Base-by-base conservation (phyloP, 1,139 yeast species). In the Spathaspora sp. region DNA sequence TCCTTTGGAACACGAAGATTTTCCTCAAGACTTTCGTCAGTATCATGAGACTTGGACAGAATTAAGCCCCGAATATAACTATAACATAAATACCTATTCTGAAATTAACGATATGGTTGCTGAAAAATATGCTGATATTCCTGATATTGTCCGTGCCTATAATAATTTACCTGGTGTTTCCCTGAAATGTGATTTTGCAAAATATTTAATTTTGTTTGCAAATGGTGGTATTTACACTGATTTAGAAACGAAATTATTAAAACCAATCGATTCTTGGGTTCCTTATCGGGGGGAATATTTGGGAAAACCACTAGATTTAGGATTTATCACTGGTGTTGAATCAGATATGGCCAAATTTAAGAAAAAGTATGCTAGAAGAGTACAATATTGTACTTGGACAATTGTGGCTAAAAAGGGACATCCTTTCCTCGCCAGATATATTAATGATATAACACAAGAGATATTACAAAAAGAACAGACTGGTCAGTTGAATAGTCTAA, bases 311-410 rank as follows among this genome's bases (percentile, higher is more conserved):
- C 36, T 31, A 4, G 18, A 31, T 15, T 15, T 31, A 3, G 36
- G 36, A 3, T 15, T 31, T 15, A 11, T 31, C 6, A 15, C 13
- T 2, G 36, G 36, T 15, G 15, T 31, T 2, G 36, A 31, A 31
- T 13, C 36, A 2, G 36, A 31, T 15, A 5, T 15, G 2, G 16
- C 10, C 9, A 84, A 82, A 56, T 31, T 13, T 13, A 15, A 9
- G 9, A 6, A 9, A n/a, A 11, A 15, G 13, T 31, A 15, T 31
- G 36, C 36, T 7, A 13, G 36, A 7, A 13, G 36, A 15, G 17
- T 31, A 7, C 36, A 31, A 13, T 4, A 13, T 31, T 7, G 13
- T 15, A 15, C 36, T 6, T 31, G 36, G 36, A 31, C 17, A 4
- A 15, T 31, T n/a, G 7, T 31, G 36, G 17, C 36, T 15, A 31